phyloP scores from a whole-genome alignment of 352 stramenopile species.

The Peronospora destructor region DNA sequence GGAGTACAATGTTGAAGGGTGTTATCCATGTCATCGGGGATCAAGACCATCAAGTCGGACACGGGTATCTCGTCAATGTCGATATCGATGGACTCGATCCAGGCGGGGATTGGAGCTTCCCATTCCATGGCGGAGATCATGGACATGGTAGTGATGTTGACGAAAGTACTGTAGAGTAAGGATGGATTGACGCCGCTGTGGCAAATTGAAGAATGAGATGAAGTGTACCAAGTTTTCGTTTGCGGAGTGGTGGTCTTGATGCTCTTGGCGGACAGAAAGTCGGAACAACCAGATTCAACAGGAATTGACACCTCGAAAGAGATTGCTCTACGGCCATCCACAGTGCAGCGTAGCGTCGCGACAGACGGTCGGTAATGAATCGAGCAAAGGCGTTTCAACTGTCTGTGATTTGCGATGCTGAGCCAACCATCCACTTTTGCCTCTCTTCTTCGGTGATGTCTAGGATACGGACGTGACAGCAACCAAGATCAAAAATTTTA shows the following conservation, averaged over 20 bases:
- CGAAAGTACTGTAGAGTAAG: slow-evolving; percentile 11
- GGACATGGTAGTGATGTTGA: slow-evolving; percentile 2
- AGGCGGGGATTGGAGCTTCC: slow-evolving; percentile 21
- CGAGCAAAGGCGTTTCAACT: background rate
- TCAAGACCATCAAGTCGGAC: slow-evolving; percentile 5
- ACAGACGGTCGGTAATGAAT: slow-evolving; percentile 4
- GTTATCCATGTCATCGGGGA: background rate
- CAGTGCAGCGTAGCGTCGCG: slow-evolving; percentile 13
- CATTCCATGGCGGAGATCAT: slow-evolving; percentile 14
- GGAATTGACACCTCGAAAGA: slow-evolving; percentile 7
- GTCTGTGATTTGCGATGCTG: slow-evolving; percentile 15
- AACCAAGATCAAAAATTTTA: slow-evolving; percentile 19
- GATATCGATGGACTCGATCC: slow-evolving; percentile 28
- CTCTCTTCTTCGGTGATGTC: slow-evolving; percentile 13
- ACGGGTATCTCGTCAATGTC: slow-evolving; percentile 16
- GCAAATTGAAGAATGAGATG: slow-evolving; percentile 24
- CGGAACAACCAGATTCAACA: slow-evolving; percentile 13
- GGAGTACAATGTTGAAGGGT: slow-evolving; percentile 4
- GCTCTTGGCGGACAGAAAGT: slow-evolving; percentile 2
- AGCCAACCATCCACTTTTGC: slow-evolving; percentile 10
- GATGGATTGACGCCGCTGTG: slow-evolving; percentile 13
- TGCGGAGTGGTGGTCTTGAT: slow-evolving; percentile 11
- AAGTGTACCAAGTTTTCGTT: slow-evolving; percentile 10
- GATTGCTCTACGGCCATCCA: slow-evolving; percentile 16
- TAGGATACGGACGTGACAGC: slow-evolving; percentile 12